Percentiles rank a stretch among this genome's conserved stretches.
Conservation (phyloP, 257 asterid genomes). For the Solanum arcanum region DNA sequence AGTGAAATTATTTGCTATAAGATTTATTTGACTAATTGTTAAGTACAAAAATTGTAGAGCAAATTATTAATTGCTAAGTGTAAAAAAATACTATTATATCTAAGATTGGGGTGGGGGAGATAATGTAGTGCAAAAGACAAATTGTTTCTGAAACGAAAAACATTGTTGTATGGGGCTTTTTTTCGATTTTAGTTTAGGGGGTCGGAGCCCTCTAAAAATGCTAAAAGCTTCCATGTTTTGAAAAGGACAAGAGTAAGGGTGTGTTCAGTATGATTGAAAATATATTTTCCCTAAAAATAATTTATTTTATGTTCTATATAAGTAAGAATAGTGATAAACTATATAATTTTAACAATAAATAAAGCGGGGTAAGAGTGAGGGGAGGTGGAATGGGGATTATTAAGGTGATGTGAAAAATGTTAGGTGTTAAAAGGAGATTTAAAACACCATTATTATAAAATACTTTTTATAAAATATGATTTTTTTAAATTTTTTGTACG, state of each 20-base stretch:
- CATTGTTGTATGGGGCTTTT: not conserved
- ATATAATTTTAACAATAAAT: not conserved
- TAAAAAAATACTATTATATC: not conserved
- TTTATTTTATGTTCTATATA: fast-evolving
- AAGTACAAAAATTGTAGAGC: not conserved
- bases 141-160: not conserved
- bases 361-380: not conserved
- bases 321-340: too few relatives aligned
- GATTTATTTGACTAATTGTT: not conserved
- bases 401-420: not conserved
- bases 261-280: not conserved
- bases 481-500: not conserved
- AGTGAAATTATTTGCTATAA: not conserved
- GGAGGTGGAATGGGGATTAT: not conserved
- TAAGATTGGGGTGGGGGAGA: not conserved
- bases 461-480: not conserved
- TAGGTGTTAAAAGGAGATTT: not conserved
- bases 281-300: too few relatives aligned
- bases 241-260: not conserved
- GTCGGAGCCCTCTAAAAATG: not conserved
- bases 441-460: not conserved
- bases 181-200: not conserved
- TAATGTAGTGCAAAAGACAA: conserved; percentile 5
- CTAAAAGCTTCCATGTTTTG: not conserved
- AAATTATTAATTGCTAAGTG: not conserved